Conservation (phyloP, 2,329 filamentous ascomycete genomes). For the Calonectria leucothoes region DNA sequence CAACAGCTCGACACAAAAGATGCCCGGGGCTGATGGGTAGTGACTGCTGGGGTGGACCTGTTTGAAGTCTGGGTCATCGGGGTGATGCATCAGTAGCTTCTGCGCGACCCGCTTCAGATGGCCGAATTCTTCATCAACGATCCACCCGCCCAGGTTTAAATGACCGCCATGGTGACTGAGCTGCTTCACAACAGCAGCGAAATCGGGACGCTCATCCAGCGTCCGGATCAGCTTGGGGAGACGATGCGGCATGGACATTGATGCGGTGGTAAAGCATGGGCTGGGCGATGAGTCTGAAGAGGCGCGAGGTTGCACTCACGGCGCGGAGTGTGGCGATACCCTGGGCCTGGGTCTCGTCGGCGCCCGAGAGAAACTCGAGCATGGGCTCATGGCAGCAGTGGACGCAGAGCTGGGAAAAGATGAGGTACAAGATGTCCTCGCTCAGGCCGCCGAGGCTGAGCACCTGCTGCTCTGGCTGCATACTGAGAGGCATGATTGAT, state of each 20-base stretch:
- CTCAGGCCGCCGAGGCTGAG: background rate
- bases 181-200: background rate
- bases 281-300: background rate
- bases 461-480: no score
- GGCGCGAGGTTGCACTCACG: background rate
- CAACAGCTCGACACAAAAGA: background rate
- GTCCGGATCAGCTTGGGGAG: background rate
- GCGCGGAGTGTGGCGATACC: background rate
- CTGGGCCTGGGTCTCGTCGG: background rate
- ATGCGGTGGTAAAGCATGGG: background rate
- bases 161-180: background rate
- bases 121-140: background rate
- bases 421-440: background rate
- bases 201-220: background rate
- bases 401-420: background rate
- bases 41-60: background rate
- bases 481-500: background rate
- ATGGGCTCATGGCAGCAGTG: background rate
- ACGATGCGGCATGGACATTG: background rate
- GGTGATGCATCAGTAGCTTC: background rate
- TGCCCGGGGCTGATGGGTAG: background rate
- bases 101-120: background rate
- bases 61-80: background rate
- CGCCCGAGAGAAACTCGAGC: background rate
- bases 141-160: background rate